Evolutionary conservation across 164 flowering plant genomes (phyloP).

Genomic region (Akebia trifoliata): DNA sequence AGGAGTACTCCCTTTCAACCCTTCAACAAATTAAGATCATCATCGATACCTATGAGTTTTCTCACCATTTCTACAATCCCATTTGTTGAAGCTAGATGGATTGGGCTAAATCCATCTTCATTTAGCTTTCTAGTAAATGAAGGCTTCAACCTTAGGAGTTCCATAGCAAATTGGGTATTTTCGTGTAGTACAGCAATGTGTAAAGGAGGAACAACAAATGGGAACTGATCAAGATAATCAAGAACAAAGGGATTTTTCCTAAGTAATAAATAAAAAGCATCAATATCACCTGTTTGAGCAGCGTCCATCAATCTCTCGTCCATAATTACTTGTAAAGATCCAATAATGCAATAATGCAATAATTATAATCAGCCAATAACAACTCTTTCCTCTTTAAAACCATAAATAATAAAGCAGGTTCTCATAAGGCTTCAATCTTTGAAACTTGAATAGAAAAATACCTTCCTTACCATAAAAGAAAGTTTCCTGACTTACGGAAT

Average conservation of each 20-base stretch:
- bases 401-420: no score
- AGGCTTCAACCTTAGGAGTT: background rate
- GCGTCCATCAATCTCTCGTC: background rate
- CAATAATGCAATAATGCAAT: no score
- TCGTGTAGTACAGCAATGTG: background rate
- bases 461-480: no score
- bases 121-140: background rate
- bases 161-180: background rate
- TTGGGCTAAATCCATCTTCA: constrained; percentile 4
- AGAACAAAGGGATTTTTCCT: background rate
- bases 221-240: background rate
- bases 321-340: no score
- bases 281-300: background rate
- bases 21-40: background rate
- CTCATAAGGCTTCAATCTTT: no score
- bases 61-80: background rate
- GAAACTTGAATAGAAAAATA: no score
- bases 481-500: no score
- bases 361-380: no score
- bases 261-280: background rate
- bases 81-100: background rate
- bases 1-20: background rate
- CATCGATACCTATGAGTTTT: background rate
- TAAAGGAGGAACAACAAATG: background rate
- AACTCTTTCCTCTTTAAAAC: no score